Conservation (phyloP, 257 asterid species). For the Scutellaria galericulata region DNA sequence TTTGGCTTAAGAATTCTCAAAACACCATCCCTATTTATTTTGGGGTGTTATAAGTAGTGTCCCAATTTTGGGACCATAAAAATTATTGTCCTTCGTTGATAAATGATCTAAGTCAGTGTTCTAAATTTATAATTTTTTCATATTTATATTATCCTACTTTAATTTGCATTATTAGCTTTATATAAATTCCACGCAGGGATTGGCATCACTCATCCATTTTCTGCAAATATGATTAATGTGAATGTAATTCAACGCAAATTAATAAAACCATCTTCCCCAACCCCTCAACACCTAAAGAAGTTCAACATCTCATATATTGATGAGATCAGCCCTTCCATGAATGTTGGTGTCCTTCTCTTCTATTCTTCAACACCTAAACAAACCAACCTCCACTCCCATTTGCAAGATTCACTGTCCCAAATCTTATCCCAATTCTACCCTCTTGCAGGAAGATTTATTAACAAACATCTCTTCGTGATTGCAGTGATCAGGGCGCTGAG, state of each 20-base stretch:
- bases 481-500: constrained; percentile 33
- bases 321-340: neutral
- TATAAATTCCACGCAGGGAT: no score
- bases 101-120: no score
- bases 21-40: no score
- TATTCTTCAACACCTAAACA: neutral
- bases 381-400: neutral
- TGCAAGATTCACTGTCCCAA: constrained; percentile 21
- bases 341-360: constrained; percentile 2
- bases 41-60: no score
- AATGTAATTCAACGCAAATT: neutral
- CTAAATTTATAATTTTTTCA: no score
- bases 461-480: constrained; percentile 16
- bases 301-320: constrained; percentile 18
- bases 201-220: no score
- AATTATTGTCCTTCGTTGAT: no score
- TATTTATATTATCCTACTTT: no score
- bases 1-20: no score
- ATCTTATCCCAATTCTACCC: constrained; percentile 25
- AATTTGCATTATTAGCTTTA: no score
- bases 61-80: no score
- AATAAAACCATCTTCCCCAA: constrained; percentile 27
- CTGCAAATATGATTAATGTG: no score
- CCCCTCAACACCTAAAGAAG: neutral
- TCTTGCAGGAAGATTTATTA: constrained; percentile 34